These are phyloP conservation scores for Daldinia childiae DNA, from an alignment of 495 filamentous ascomycete species.

Conservation along the genomic window DNA sequence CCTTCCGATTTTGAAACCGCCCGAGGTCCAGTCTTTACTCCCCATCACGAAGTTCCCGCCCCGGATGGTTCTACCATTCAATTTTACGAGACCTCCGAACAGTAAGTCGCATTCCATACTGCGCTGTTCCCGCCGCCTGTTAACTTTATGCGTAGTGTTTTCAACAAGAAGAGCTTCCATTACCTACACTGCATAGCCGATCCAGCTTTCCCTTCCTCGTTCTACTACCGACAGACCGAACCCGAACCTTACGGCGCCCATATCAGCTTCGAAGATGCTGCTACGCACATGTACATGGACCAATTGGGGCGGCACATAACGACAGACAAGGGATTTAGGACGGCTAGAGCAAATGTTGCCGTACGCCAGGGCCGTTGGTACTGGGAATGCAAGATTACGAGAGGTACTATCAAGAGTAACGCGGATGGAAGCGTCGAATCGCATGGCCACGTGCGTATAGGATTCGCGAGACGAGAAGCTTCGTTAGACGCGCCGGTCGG, in stretches of 20 bases:
- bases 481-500: slow-evolving; percentile 93
- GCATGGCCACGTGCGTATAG: slow-evolving; percentile 84
- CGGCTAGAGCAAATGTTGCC: slow-evolving; percentile 88
- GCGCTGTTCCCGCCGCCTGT: slow-evolving; percentile 44
- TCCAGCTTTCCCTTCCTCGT: slow-evolving; percentile 81
- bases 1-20: slow-evolving; percentile 67
- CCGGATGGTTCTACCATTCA: slow-evolving; percentile 60
- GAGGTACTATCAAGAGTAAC: slow-evolving; percentile 60
- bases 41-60: slow-evolving; percentile 56
- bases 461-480: slow-evolving; percentile 89
- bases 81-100: slow-evolving; percentile 70
- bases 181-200: slow-evolving; percentile 94
- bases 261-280: slow-evolving; percentile 91
- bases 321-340: slow-evolving; percentile 82
- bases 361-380: slow-evolving; percentile 92
- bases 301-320: slow-evolving; percentile 68
- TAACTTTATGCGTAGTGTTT: slow-evolving; percentile 67
- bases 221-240: slow-evolving; percentile 90
- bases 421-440: slow-evolving; percentile 52
- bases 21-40: slow-evolving; percentile 62
- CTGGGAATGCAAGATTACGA: slow-evolving; percentile 90
- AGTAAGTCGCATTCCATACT: slow-evolving; percentile 62
- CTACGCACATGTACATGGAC: slow-evolving; percentile 77
- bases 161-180: slow-evolving; percentile 89
- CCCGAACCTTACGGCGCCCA: slow-evolving; percentile 79